Percentiles rank a stretch among this genome's conserved stretches.
Conservation (phyloP, 2,329 filamentous ascomycete genomes). For the Hortaea werneckii region DNA sequence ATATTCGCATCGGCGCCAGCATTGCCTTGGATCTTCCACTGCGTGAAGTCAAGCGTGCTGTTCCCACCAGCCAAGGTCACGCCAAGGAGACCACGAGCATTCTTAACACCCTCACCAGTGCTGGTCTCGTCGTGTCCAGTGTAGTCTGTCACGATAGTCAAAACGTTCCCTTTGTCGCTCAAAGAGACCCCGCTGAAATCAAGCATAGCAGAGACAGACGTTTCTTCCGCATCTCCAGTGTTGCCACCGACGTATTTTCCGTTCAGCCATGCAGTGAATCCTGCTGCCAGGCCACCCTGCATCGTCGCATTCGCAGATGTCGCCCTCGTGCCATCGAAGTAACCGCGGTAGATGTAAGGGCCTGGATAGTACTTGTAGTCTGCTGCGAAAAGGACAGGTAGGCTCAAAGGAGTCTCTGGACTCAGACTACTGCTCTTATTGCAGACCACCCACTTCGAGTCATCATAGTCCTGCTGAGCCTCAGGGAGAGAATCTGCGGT, state of each 20-base stretch:
- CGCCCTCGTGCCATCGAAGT: slow-evolving; percentile 25
- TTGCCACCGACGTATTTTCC: slow-evolving; percentile 46
- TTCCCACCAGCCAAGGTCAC: slow-evolving; percentile 34
- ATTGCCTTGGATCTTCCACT: slow-evolving; percentile 50
- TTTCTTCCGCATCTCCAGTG: slow-evolving; percentile 38
- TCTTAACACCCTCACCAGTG: slow-evolving; percentile 28
- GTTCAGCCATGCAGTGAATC: slow-evolving; percentile 50
- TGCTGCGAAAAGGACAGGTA: slow-evolving; percentile 32
- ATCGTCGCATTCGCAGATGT: slow-evolving; percentile 42
- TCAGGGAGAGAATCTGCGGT: slow-evolving; percentile 42
- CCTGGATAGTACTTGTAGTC: slow-evolving; percentile 34
- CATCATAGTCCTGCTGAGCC: slow-evolving; percentile 33
- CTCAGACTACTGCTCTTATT: slow-evolving; percentile 28
- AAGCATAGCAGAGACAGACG: slow-evolving; percentile 32
- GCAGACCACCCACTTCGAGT: slow-evolving; percentile 35
- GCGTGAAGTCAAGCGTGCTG: slow-evolving; percentile 33
- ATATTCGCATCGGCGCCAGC: slow-evolving; percentile 44
- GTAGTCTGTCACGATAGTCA: slow-evolving; percentile 49
- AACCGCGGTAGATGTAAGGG: slow-evolving; percentile 32
- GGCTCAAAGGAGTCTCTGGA: slow-evolving; percentile 26
- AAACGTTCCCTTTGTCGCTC: slow-evolving; percentile 31
- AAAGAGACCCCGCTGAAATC: slow-evolving; percentile 42
- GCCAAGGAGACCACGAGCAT: slow-evolving; percentile 43
- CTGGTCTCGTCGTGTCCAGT: slow-evolving; percentile 49
- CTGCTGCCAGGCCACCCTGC: slow-evolving; percentile 46